Base-by-base conservation (phyloP, 768 basidiomycete genomes). In the Leucosporidium creatinivorum region DNA sequence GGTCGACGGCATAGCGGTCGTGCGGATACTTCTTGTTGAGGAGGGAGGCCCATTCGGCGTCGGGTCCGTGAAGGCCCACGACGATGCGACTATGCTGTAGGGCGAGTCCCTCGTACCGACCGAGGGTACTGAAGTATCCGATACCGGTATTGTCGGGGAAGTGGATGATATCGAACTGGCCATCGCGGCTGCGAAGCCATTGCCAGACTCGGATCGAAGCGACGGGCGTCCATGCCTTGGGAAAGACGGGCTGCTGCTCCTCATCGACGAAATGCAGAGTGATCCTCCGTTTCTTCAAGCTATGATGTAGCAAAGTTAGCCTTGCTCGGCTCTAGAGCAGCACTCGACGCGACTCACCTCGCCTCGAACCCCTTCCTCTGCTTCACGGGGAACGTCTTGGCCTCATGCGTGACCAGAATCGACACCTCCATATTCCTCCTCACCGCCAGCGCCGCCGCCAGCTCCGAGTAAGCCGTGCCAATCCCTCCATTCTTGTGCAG, bases 141-240 rank as follows among this genome's bases (percentile, higher is more conserved):
- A 73, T 64, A 18, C 71, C 71, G 25, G 67, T 68, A 62, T 73
- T 73, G 63, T 73, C 71, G 17, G 67, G 71, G 54, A 73, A 73
- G 65, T 73, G 71, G 28, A 73, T 25, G 47, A 73, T 56, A 65
- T 73, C 71, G 63, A 62, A 63, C 4, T 33, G 25, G 51, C 55
- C 59, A 26, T 69, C 62, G 31, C 19, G 56, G 0, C 23, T 3
- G 19, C 62, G 51, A 8, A 73, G 62, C 49, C 30, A 62, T 17
- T 58, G 63, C 68, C 65, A 67, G 30, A 73, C 63, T 1, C 65
- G 64, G 59, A 73, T 55, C 44, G 71, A 67, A 15, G 71, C 68
- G 50, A 39, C 48, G 12, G 68, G 68, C 28, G 71, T 69, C 71
- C 71, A 73, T 6, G 65, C 65, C 33, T 68, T 62, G 0, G 71